Percentiles rank a stretch among this genome's conserved stretches.
Conservation (phyloP, 495 filamentous ascomycete species). For the Xylaria sp. region DNA sequence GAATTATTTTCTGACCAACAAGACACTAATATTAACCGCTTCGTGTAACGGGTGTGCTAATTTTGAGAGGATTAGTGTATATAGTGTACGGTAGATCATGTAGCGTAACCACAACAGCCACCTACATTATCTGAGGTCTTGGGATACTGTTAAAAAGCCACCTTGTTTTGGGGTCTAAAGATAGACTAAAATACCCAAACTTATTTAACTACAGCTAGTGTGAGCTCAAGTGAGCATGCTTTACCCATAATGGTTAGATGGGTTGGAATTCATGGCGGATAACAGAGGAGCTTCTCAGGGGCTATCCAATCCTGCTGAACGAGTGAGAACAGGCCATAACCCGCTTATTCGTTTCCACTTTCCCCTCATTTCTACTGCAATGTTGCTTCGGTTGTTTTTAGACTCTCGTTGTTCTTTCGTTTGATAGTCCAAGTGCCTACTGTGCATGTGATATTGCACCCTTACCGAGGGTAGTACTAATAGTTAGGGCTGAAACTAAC, state of each 20-base stretch:
- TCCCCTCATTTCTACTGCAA: background rate
- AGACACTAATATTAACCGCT: background rate
- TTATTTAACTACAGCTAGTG: background rate
- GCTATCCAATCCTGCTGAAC: constrained; percentile 3
- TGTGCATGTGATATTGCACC: background rate
- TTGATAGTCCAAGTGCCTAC: background rate
- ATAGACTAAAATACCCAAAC: background rate
- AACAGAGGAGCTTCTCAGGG: constrained; percentile 12
- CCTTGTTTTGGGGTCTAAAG: background rate
- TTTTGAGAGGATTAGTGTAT: background rate
- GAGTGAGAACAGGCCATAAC: constrained; percentile 17
- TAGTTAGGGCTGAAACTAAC: background rate
- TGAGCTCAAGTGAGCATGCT: background rate
- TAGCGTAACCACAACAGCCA: background rate
- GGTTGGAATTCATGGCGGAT: background rate
- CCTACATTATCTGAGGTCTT: background rate
- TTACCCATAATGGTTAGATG: background rate
- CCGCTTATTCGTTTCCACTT: constrained; percentile 20
- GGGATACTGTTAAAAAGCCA: background rate
- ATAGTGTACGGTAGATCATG: background rate
- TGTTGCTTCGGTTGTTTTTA: background rate
- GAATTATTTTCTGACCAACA: background rate
- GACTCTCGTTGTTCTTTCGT: background rate
- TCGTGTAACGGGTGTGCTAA: background rate
- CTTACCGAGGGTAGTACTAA: no score